Evolutionary conservation across 2,329 filamentous ascomycete species (phyloP).

Genomic region (Ophiosphaerella korrae): DNA sequence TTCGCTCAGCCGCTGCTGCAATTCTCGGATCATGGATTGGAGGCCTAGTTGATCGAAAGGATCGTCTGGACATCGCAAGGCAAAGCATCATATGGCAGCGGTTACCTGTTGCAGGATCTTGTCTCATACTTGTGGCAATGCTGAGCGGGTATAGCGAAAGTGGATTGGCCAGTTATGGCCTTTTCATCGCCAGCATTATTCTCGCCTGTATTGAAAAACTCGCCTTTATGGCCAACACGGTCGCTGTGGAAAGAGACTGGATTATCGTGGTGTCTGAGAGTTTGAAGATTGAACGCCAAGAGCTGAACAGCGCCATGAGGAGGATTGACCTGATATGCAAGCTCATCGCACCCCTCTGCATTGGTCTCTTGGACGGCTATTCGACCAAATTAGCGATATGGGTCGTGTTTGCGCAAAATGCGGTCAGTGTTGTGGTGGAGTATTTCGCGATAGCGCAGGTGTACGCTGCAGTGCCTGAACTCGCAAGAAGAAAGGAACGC

Average conservation of each 20-base stretch:
- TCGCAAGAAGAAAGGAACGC: constrained; percentile 16
- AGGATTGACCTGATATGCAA: constrained; percentile 66
- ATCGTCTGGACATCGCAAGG: constrained; percentile 48
- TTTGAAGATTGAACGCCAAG: constrained; percentile 35
- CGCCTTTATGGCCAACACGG: constrained; percentile 65
- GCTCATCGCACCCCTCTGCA: constrained; percentile 58
- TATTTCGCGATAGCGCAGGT: constrained; percentile 59
- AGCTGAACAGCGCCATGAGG: constrained; percentile 63
- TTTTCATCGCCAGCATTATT: constrained; percentile 48
- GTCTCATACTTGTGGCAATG: constrained; percentile 31
- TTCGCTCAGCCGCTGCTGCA: constrained; percentile 63
- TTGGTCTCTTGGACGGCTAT: constrained; percentile 56
- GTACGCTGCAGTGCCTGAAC: constrained; percentile 38
- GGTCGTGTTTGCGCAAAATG: constrained; percentile 57
- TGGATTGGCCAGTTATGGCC: constrained; percentile 28
- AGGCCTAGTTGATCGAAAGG: constrained; percentile 60
- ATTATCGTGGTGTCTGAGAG: constrained; percentile 58
- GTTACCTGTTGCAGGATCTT: constrained; percentile 39
- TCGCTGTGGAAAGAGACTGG: constrained; percentile 76
- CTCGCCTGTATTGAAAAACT: constrained; percentile 74
- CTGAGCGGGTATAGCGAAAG: constrained; percentile 13
- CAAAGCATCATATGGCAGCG: constrained; percentile 49
- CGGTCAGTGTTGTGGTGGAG: constrained; percentile 55
- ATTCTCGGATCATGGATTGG: constrained; percentile 65
- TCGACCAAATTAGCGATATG: constrained; percentile 58